phyloP scores from a whole-genome alignment of 148 eudicot species.

The Persicaria tinctoria region DNA sequence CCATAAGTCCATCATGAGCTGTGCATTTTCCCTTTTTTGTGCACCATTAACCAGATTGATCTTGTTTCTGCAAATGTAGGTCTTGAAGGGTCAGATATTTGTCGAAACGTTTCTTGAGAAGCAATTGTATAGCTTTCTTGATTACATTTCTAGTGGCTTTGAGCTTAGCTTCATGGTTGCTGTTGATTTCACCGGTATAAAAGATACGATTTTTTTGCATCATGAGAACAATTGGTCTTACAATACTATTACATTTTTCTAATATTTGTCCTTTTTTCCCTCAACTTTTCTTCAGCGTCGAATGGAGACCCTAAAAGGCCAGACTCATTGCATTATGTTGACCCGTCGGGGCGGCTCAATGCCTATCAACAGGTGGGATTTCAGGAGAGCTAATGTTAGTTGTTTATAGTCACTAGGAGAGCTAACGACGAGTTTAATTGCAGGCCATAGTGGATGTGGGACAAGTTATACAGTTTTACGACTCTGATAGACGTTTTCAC shows the following conservation, averaged over 20 bases:
- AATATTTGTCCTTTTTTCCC: not conserved
- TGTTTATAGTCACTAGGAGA: not conserved
- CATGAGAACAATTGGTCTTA: not conserved
- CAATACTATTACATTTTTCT: not conserved
- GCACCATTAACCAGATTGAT: not conserved
- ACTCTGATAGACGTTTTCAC: constrained; percentile 70
- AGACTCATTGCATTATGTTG: constrained; percentile 76
- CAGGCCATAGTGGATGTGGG: constrained; percentile 92
- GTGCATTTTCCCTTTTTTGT: not conserved
- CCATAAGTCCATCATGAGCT: not conserved
- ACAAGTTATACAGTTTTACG: constrained; percentile 75
- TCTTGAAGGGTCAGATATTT: constrained; percentile 71
- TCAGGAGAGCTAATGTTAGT: not conserved
- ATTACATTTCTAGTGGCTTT: constrained; percentile 89
- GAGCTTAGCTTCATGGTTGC: constrained; percentile 64
- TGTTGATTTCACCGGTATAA: constrained; percentile 87
- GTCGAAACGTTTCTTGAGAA: constrained; percentile 60
- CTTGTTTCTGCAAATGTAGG: constrained; percentile 23
- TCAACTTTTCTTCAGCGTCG: constrained; percentile 43
- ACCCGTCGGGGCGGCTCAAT: constrained; percentile 71
- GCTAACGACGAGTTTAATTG: constrained; percentile 11
- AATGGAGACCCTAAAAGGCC: constrained; percentile 69
- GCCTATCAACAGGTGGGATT: constrained; percentile 74
- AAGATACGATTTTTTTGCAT: not conserved
- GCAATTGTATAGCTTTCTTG: constrained; percentile 67